phyloP scores from a whole-genome alignment of 2,329 filamentous ascomycete species.

The Colletotrichum agaves region DNA sequence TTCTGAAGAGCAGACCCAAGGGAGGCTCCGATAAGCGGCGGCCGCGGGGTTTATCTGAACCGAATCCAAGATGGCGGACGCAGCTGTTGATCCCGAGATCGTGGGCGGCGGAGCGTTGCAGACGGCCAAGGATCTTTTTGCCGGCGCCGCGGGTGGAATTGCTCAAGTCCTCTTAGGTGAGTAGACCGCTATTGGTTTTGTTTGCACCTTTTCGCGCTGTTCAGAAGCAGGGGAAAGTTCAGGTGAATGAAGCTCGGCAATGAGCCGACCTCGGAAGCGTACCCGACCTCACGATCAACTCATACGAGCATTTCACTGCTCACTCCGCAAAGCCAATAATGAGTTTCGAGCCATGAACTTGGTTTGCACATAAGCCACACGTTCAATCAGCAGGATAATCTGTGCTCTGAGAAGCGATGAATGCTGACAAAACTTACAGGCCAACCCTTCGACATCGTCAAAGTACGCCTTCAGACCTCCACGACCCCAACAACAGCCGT shows the following conservation, averaged over 20 bases:
- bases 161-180: slow-evolving; percentile 93
- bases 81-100: slow-evolving; percentile 31
- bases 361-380: not conserved
- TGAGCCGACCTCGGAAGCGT: not conserved
- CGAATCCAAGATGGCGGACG: slow-evolving; percentile 27
- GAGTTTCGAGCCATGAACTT: too few species aligned
- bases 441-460: slow-evolving; percentile 90
- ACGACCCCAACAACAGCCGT: slow-evolving; percentile 83
- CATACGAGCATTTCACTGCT: not conserved
- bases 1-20: not conserved
- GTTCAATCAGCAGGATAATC: not conserved
- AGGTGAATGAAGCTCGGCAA: not conserved
- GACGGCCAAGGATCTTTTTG: slow-evolving; percentile 88
- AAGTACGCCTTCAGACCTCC: slow-evolving; percentile 94
- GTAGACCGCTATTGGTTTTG: slow-evolving; percentile 42
- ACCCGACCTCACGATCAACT: not conserved
- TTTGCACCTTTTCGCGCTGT: not conserved
- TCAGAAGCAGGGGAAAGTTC: not conserved
- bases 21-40: slow-evolving; percentile 7
- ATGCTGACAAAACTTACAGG: slow-evolving; percentile 52
- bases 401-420: too few species aligned
- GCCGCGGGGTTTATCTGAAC: slow-evolving; percentile 22
- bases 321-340: not conserved
- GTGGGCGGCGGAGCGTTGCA: slow-evolving; percentile 56
- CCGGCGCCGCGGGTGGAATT: slow-evolving; percentile 90